Evolutionary conservation across 2,329 filamentous ascomycete genomes (phyloP).

Genomic region (Septoria petroselini): DNA sequence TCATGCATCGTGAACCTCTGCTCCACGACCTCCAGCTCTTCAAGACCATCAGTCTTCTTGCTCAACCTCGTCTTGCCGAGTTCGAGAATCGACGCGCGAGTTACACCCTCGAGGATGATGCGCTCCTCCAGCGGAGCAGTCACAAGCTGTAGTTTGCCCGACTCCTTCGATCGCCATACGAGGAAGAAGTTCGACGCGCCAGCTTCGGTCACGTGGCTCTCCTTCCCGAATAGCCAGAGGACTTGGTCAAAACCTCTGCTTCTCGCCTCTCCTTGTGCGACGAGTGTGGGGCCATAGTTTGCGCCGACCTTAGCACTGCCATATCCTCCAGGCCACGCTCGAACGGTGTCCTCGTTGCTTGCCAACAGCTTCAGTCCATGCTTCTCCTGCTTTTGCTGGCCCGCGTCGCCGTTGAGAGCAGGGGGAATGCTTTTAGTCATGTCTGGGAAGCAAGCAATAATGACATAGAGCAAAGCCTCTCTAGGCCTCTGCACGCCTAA

Average conservation of each 20-base stretch:
- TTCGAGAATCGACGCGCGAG: slow-evolving; percentile 74
- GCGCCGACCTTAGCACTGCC: slow-evolving; percentile 90
- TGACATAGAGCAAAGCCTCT: slow-evolving; percentile 85
- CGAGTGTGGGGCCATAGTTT: slow-evolving; percentile 83
- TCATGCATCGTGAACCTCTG: slow-evolving; percentile 78
- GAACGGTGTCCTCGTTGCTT: slow-evolving; percentile 74
- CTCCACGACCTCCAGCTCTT: slow-evolving; percentile 68
- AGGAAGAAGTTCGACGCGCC: slow-evolving; percentile 92
- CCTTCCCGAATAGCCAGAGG: slow-evolving; percentile 82
- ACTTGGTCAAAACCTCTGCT: slow-evolving; percentile 78
- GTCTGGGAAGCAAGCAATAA: slow-evolving; percentile 52
- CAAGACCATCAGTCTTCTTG: slow-evolving; percentile 31
- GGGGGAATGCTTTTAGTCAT: slow-evolving; percentile 39
- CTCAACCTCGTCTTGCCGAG: slow-evolving; percentile 63
- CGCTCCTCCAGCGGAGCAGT: slow-evolving; percentile 77
- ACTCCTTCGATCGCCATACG: slow-evolving; percentile 62
- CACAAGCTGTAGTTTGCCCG: slow-evolving; percentile 64
- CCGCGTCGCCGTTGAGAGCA: slow-evolving; percentile 30
- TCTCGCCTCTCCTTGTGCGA: slow-evolving; percentile 73
- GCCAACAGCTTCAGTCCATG: slow-evolving; percentile 68
- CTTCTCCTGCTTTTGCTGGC: neutral
- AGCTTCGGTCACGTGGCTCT: slow-evolving; percentile 81
- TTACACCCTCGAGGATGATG: slow-evolving; percentile 84
- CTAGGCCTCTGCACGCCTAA: slow-evolving; percentile 77
- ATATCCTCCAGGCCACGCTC: slow-evolving; percentile 91